Evolutionary conservation across 1,139 yeast genomes (phyloP).

Genomic region (Nakaseomyces kungkrabaensis): DNA sequence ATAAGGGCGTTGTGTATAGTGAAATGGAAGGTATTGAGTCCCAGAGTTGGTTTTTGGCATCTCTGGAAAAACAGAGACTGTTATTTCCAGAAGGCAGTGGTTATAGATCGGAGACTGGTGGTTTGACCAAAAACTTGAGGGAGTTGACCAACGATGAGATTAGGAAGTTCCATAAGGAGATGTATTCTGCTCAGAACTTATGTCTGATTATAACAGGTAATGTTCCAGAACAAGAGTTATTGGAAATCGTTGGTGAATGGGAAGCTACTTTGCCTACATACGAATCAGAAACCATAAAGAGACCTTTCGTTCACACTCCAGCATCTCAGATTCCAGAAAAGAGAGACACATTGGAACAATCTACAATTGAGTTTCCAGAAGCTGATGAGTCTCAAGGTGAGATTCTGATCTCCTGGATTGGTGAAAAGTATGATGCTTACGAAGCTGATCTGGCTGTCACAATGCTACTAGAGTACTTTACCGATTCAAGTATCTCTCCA

Average conservation of each 20-base stretch:
- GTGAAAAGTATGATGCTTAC: conserved; percentile 52
- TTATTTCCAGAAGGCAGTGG: conserved; percentile 59
- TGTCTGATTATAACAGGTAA: conserved; percentile 78
- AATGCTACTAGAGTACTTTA: conserved; percentile 62
- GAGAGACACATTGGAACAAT: conserved; percentile 30
- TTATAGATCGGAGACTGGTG: conserved; percentile 92
- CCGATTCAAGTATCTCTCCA: conserved; percentile 63
- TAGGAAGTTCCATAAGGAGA: conserved; percentile 55
- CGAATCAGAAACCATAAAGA: conserved; percentile 33
- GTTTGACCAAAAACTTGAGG: conserved; percentile 69
- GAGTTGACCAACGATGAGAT: conserved; percentile 64
- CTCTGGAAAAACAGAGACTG: conserved; percentile 50
- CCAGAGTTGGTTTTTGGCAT: conserved; percentile 66
- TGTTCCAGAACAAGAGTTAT: conserved; percentile 62
- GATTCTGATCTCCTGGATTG: conserved; percentile 67
- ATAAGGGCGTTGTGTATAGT: conserved; percentile 92
- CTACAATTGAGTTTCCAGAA: conserved; percentile 73
- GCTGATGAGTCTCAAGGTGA: conserved; percentile 82
- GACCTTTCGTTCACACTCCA: conserved; percentile 79
- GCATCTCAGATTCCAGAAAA: conserved; percentile 37
- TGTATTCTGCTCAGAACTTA: conserved; percentile 77
- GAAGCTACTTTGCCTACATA: conserved; percentile 44
- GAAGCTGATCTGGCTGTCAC: conserved; percentile 58
- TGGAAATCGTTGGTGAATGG: conserved; percentile 50
- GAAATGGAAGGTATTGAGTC: conserved; percentile 95